Evolutionary conservation across 2,329 filamentous ascomycete genomes (phyloP).

Genomic region (Aphanocladium album): DNA sequence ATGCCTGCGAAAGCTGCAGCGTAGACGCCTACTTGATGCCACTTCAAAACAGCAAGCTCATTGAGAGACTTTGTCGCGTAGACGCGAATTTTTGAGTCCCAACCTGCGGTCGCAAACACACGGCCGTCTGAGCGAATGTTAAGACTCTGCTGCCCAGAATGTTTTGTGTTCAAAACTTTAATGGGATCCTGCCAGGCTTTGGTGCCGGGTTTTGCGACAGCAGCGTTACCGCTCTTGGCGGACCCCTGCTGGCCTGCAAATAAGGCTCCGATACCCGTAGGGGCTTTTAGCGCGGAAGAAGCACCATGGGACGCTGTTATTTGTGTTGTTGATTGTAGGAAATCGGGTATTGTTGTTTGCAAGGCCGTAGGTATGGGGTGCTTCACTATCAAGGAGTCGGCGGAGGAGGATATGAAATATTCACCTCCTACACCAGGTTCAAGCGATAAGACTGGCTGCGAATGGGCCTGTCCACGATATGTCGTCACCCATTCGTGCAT

Average conservation of each 20-base stretch:
- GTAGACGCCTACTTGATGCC: slow-evolving; percentile 88
- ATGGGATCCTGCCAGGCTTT: slow-evolving; percentile 43
- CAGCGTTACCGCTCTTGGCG: slow-evolving; percentile 12
- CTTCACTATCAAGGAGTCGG: slow-evolving; percentile 73
- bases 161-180: slow-evolving; percentile 69
- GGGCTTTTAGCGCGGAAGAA: background rate
- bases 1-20: slow-evolving; percentile 65
- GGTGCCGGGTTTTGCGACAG: background rate
- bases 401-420: slow-evolving; percentile 73
- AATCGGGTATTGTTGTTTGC: slow-evolving; percentile 14
- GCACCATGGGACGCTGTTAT: background rate
- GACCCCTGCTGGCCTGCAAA: background rate
- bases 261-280: slow-evolving; percentile 4
- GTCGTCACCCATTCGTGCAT: slow-evolving; percentile 42
- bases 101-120: slow-evolving; percentile 85
- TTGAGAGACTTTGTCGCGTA: slow-evolving; percentile 77
- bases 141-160: slow-evolving; percentile 83
- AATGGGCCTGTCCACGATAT: slow-evolving; percentile 65
- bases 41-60: slow-evolving; percentile 87
- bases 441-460: slow-evolving; percentile 76
- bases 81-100: slow-evolving; percentile 77
- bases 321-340: background rate
- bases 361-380: slow-evolving; percentile 55
- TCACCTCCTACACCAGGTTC: slow-evolving; percentile 45
- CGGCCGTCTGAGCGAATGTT: slow-evolving; percentile 72